phyloP scores from a whole-genome alignment of 2,329 filamentous ascomycete species.

The Cyphellophora attinorum region DNA sequence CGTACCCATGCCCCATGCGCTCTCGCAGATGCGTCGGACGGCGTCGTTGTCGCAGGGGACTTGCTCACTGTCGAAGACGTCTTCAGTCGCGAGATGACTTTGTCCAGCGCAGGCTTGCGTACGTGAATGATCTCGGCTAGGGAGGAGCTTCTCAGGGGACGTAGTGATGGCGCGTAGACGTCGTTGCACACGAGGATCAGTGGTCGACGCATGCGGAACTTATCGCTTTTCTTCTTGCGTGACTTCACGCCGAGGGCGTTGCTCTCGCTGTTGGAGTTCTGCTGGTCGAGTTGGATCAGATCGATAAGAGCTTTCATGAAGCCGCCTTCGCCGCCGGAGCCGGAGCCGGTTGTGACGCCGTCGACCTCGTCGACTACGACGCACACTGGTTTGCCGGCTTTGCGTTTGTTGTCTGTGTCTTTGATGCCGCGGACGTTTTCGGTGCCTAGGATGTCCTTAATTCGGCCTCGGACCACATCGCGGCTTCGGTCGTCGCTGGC shows the following conservation, averaged over 20 bases:
- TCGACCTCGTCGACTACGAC: slow-evolving; percentile 96
- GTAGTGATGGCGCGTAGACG: slow-evolving; percentile 81
- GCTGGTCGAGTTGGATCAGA: slow-evolving; percentile 75
- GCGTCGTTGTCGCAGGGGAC: slow-evolving; percentile 84
- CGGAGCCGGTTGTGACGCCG: slow-evolving; percentile 75
- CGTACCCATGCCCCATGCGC: slow-evolving; percentile 54
- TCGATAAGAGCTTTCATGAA: slow-evolving; percentile 95
- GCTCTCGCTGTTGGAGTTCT: slow-evolving; percentile 48
- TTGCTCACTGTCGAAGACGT: slow-evolving; percentile 79
- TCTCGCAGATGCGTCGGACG: slow-evolving; percentile 61
- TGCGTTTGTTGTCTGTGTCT: slow-evolving; percentile 46
- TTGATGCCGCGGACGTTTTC: slow-evolving; percentile 72
- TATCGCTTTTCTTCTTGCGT: slow-evolving; percentile 62
- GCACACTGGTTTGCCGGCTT: slow-evolving; percentile 76
- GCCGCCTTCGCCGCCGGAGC: slow-evolving; percentile 68
- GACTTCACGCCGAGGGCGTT: slow-evolving; percentile 15
- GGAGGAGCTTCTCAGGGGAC: slow-evolving; percentile 73
- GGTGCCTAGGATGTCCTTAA: slow-evolving; percentile 83
- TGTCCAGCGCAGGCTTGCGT: slow-evolving; percentile 77
- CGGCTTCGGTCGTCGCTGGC: slow-evolving; percentile 89
- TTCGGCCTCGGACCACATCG: slow-evolving; percentile 82
- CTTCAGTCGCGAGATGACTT: slow-evolving; percentile 73
- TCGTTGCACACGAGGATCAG: slow-evolving; percentile 96
- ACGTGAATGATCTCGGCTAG: slow-evolving; percentile 87
- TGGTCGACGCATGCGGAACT: slow-evolving; percentile 77